Base-by-base conservation (phyloP, 2,329 filamentous ascomycete species). In the Dactylellina drechsleri region DNA sequence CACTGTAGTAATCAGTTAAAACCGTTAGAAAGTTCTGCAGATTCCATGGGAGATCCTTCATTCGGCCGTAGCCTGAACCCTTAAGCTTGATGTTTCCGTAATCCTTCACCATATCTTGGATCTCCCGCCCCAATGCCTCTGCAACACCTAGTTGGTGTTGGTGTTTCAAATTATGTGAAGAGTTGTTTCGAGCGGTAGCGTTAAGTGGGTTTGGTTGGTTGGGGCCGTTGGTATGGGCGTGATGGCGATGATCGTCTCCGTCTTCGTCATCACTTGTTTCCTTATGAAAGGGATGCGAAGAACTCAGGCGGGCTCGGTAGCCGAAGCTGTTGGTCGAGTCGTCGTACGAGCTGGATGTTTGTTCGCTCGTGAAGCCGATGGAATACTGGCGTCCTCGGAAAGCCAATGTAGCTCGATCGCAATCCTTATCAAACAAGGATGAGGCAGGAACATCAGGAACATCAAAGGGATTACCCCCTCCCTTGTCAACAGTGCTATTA, bases 301-400 rank as follows among this genome's bases (percentile, higher is more conserved):
- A 58, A 12, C 60, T 61, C 28, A 62, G 52, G 41, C 72, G 59
- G 16, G 71, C 40, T 54, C 52, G 52, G 18, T 76, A 52, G 62
- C 68, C 59, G 41, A 67, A 71, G 50, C 66, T 73, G 45, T 66
- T 70, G 58, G 71, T 70, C 41, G 62, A 68, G 41, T 72, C 66
- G 12, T 71, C 76, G 50, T 77, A 78, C 16, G 77, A 78, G 20
- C 70, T 76, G 7, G 78, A 78, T 2, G 78, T 78, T 49, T 71
- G 70, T 41, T 78, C 77, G 26, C 74, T 77, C 0, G 74, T 67
- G 8, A 79, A 64, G 7, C 71, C 71, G 41, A 76, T 68, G 12
- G 77, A 78, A 59, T 77, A 78, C 45, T 78, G 77, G 3, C 78
- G 59, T 72, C 77, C 58, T 31, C 62, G 57, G 28, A 36, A 64